Base-by-base conservation (phyloP, 2,329 filamentous ascomycete species). In the Sclerotinia glacialis region DNA sequence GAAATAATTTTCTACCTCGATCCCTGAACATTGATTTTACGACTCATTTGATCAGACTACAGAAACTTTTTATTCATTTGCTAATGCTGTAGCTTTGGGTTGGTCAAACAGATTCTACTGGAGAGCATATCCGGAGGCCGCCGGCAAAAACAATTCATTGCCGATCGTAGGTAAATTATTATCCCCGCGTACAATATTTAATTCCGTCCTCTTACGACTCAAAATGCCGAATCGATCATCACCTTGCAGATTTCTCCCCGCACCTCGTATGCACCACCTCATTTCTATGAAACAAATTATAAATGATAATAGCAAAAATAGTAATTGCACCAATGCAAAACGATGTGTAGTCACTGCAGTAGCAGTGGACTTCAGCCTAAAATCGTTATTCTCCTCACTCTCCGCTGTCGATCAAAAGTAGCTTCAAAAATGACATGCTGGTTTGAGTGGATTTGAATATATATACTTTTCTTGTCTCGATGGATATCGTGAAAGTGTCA, bases 141-240 rank as follows among this genome's bases (percentile, higher is more conserved):
- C 56, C 56, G 56, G 56, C n/a, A 60, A 18, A 49, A n/a, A 16
- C n/a, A n/a, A 18, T 12, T 14, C 21, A 34, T 21, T 6, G 12
- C 21, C 14, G 42, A 26, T 37, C 28, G 7, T 9, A 23, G 9
- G 23, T 11, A 23, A 37, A n/a, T n/a, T n/a, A n/a, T n/a, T 23
- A 47, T 5, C 44, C 21, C 11, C 14, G 0, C 31, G 12, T 37
- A 23, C n/a, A 2, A 23, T 28, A 60, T 60, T 46, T 5, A 60
- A 12, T 23, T 49, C 28, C 44, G 55, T n/a, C 6, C 7, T 34
- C 28, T 37, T 7, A 28, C n/a, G 6, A 37, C 42, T 21, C n/a
- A 23, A 60, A 14, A 11, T 60, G 28, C 56, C 47, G 56, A 21
- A n/a, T 37, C 23, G 28, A 60, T 47, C 56, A 28, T 49, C 56